Percentiles rank a stretch among this genome's conserved stretches.
Conservation (phyloP, 352 stramenopile species). For the Proteromonas lacertae region DNA sequence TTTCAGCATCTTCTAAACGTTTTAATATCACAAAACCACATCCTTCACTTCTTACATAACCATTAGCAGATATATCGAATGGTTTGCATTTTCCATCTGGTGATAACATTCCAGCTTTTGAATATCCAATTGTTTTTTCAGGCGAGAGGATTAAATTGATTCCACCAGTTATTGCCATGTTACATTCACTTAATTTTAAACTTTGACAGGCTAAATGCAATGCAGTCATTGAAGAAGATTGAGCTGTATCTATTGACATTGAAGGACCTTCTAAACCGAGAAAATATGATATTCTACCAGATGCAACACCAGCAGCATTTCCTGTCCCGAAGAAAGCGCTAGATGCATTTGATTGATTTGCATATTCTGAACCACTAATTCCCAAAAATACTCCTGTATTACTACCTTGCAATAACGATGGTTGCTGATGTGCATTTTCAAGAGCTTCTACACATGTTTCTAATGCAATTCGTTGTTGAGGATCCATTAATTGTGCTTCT, state of each 20-base stretch:
- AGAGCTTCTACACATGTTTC: conserved; percentile 5
- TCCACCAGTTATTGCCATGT: conserved; percentile 7
- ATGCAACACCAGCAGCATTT: too few relatives aligned
- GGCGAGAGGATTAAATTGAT: conserved; percentile 10
- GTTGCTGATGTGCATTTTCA: background rate
- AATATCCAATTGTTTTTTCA: background rate
- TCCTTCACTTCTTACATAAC: too few relatives aligned
- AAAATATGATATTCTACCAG: too few relatives aligned
- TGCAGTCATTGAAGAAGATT: conserved; percentile 14
- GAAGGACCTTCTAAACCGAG: conserved; percentile 12
- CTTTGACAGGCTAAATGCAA: conserved; percentile 10
- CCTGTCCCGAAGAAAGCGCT: too few relatives aligned
- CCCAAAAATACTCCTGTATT: background rate
- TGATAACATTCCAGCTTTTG: background rate
- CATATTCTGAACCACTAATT: background rate
- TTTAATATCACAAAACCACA: conserved; percentile 11
- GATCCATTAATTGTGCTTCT: conserved; percentile 11
- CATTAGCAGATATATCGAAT: conserved; percentile 15
- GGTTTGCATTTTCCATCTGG: conserved; percentile 3
- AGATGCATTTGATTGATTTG: too few relatives aligned
- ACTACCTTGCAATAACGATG: background rate
- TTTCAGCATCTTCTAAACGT: conserved; percentile 3
- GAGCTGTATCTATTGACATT: conserved; percentile 14
- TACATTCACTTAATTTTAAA: too few relatives aligned
- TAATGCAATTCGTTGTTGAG: conserved; percentile 13